Evolutionary conservation across 1,284 basidiomycete species (phyloP), one percentile per base, ranked within the genome.

Genomic region (Pisolithus thermaeus): DNA sequence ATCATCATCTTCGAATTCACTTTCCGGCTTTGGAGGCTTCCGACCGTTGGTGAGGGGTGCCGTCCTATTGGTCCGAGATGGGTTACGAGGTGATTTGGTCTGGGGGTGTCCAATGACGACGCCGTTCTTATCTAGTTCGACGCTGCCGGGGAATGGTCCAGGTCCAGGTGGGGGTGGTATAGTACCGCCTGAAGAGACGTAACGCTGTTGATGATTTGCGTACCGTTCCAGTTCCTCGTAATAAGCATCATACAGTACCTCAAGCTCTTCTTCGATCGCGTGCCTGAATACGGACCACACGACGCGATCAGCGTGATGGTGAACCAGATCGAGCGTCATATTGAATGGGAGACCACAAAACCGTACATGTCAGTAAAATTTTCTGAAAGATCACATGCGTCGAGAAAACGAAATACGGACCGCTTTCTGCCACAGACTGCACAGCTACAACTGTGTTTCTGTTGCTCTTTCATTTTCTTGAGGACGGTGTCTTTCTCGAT

Each of bases 181-280:
- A 47, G 86, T 87, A 57, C 90, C 88, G 65, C 87, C 88, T 61
- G 87, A 89, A 60, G 83, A 85, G 62, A 89, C 87, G 73, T 92
- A 93, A 71, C 87, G 90, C 80, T 93, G 88, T 79, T 97, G 92
- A 74, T 95, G 91, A 73, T 92, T 89, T 71, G 94, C 95, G 80
- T 98, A 98, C 76, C 90, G 87, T 80, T 97, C 92, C 75, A 99
- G 87, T 79, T 98, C 95, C 71, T 97, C 92, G 81, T 98, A 98
- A 82, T 99, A 99, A 76, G 93, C 92, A 79, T 97, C 93, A 80
- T 99, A 98, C 73, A 98, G 86, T 76, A 94, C 91, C 78, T 97
- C 92, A 70, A 99, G 86, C 79, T 99, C 96, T 75, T 93, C 91
- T 79, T 98, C 97, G 75, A 99, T 98, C 62, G 95, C 94, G 75